Percentiles rank a stretch among this genome's conserved stretches.
Evolutionary conservation across 2,329 filamentous ascomycete species (phyloP).

Genomic region (Calonectria montana): DNA sequence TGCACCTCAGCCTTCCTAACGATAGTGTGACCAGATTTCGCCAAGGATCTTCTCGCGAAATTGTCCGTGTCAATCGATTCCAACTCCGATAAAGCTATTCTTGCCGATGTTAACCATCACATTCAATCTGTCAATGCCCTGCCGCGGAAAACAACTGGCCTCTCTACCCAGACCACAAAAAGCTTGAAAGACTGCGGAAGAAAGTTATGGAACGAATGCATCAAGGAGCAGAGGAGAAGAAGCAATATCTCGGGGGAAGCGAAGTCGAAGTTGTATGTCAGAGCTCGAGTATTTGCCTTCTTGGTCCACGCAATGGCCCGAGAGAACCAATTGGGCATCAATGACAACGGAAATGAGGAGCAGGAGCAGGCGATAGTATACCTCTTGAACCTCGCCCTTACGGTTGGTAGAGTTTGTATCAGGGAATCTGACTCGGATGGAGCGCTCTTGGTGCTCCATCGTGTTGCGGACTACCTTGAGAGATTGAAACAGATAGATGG

Average conservation of each 20-base stretch:
- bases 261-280: conserved; percentile 48
- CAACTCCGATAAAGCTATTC: conserved; percentile 56
- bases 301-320: conserved; percentile 71
- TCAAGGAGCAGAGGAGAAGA: conserved; percentile 54
- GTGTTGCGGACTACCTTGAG: conserved; percentile 66
- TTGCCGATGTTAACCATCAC: conserved; percentile 44
- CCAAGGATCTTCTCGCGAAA: conserved; percentile 39
- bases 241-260: background rate
- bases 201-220: conserved; percentile 75
- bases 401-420: conserved; percentile 65
- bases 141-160: background rate
- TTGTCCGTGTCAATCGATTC: conserved; percentile 30
- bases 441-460: conserved; percentile 72
- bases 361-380: conserved; percentile 58
- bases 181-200: conserved; percentile 69
- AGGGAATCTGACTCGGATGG: conserved; percentile 66
- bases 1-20: background rate
- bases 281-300: conserved; percentile 70
- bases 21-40: conserved; percentile 40
- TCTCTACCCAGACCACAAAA: conserved; percentile 23
- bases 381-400: conserved; percentile 75
- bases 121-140: conserved; percentile 37
- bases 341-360: conserved; percentile 47
- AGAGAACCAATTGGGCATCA: conserved; percentile 47
- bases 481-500: conserved; percentile 26